A percentile compares a stretch with the other conserved stretches of the same genome.
Conservation (phyloP, 1,139 yeast genomes). For the Yamadazyma taylorii region DNA sequence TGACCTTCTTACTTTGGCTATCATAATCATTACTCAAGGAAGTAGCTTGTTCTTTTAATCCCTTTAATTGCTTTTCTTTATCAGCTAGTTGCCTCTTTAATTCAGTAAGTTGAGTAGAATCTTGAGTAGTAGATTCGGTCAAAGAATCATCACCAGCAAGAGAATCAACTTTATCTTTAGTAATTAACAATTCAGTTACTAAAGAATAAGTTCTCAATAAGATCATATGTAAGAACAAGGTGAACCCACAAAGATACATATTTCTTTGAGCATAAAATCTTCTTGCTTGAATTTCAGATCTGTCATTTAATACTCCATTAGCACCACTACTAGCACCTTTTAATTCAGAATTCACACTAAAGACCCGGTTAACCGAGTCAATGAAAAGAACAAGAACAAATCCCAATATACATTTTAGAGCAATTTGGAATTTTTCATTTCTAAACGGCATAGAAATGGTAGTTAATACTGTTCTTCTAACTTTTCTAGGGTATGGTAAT, state of each 20-base stretch:
- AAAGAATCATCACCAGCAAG: conserved; percentile 25
- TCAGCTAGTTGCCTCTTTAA: conserved; percentile 57
- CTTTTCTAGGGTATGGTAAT: conserved; percentile 76
- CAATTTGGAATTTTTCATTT: conserved; percentile 70
- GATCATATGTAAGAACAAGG: conserved; percentile 83
- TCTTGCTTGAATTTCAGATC: conserved; percentile 84
- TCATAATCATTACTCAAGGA: conserved; percentile 64
- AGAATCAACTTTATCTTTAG: conserved; percentile 63
- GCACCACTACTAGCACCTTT: conserved; percentile 25
- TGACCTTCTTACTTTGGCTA: conserved; percentile 1
- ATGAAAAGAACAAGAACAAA: conserved; percentile 82
- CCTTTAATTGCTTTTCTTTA: conserved; percentile 63
- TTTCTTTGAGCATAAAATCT: conserved; percentile 95
- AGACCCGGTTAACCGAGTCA: conserved; percentile 86
- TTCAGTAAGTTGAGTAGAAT: conserved; percentile 40
- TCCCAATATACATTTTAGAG: conserved; percentile 78
- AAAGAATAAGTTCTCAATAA: conserved; percentile 83
- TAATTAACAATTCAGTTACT: conserved; percentile 69
- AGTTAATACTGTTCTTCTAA: conserved; percentile 67
- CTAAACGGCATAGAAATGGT: conserved; percentile 70
- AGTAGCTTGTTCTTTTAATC: conserved; percentile 70
- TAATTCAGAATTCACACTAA: conserved; percentile 67
- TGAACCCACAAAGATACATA: conserved; percentile 94
- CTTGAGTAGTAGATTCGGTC: conserved; percentile 17
- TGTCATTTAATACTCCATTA: conserved; percentile 45